These are phyloP conservation scores for Diaporthe ampelina DNA, from an alignment of 2,329 filamentous ascomycete species.

Conservation along the genomic window DNA sequence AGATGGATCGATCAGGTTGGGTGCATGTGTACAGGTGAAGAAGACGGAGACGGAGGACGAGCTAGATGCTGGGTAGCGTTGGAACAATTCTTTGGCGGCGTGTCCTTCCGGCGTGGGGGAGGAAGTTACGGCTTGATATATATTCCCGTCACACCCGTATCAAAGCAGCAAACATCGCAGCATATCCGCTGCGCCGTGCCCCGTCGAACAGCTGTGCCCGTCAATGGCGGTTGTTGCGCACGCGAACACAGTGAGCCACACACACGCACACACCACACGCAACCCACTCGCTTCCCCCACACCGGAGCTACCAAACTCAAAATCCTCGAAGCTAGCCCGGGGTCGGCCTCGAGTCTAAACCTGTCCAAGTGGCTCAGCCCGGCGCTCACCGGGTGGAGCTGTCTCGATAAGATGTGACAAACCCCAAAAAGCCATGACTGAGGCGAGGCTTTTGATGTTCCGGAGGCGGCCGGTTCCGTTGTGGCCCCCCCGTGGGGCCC, in stretches of 20 bases:
- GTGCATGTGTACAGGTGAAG: background rate
- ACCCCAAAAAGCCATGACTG: constrained; percentile 20
- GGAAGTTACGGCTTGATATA: constrained; percentile 9
- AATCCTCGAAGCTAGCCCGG: background rate
- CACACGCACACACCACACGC: background rate
- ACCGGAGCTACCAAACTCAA: constrained; percentile 12
- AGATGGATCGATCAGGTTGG: background rate
- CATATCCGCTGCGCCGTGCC: background rate
- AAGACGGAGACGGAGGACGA: background rate
- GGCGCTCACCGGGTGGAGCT: constrained; percentile 31
- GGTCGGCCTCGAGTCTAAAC: background rate
- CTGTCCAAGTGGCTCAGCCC: background rate
- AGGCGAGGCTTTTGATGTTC: constrained; percentile 28
- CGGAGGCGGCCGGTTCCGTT: constrained; percentile 36
- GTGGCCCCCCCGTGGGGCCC: background rate
- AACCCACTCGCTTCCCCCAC: background rate
- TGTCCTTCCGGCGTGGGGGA: background rate
- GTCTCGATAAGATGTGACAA: constrained; percentile 28
- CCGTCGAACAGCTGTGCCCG: background rate
- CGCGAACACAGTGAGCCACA: background rate
- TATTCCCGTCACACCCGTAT: constrained; percentile 20
- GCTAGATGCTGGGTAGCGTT: no score
- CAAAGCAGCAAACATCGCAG: background rate
- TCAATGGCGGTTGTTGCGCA: background rate
- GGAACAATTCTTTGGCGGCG: background rate